phyloP scores from a whole-genome alignment of 1,284 basidiomycete species.

The Sanghuangporus sanghuang region DNA sequence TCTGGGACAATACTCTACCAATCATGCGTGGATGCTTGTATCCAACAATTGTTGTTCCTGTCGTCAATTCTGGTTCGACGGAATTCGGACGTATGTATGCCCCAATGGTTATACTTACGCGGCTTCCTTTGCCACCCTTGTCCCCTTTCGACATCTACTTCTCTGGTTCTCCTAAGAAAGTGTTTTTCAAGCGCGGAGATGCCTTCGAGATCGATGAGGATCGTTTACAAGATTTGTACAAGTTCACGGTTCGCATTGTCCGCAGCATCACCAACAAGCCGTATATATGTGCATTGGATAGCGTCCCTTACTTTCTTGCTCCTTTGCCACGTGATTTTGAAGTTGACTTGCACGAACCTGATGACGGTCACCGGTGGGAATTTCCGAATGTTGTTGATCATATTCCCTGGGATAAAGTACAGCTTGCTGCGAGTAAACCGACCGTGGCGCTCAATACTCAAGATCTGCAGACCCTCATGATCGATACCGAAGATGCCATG shows the following conservation, averaged over 20 bases:
- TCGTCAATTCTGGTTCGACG: conserved; percentile 30
- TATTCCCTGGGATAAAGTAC: conserved; percentile 63
- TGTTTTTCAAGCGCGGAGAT: conserved; percentile 40
- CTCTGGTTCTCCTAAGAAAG: conserved; percentile 37
- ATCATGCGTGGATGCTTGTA: conserved; percentile 36
- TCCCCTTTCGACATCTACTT: conserved; percentile 53
- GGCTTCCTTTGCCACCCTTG: conserved; percentile 55
- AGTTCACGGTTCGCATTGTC: conserved; percentile 59
- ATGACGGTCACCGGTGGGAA: conserved; percentile 23
- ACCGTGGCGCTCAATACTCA: conserved; percentile 44
- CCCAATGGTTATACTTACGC: conserved; percentile 61
- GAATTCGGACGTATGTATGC: conserved; percentile 35
- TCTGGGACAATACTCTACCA: conserved; percentile 49
- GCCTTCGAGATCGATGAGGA: conserved; percentile 45
- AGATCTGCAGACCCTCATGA: conserved; percentile 35
- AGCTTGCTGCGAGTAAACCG: conserved; percentile 44
- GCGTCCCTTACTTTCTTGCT: conserved; percentile 59
- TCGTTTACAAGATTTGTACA: conserved; percentile 43
- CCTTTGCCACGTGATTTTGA: conserved; percentile 36
- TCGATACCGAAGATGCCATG: conserved; percentile 53
- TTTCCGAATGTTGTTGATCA: conserved; percentile 36
- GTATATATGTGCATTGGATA: conserved; percentile 43
- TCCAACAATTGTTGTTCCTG: conserved; percentile 38
- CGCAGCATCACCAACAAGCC: conserved; percentile 65
- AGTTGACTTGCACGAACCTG: conserved; percentile 10